Evolutionary conservation across 1,284 basidiomycete species (phyloP), one percentile per base, ranked within the genome.

Genomic region (Ceratobasidium theobromae): DNA sequence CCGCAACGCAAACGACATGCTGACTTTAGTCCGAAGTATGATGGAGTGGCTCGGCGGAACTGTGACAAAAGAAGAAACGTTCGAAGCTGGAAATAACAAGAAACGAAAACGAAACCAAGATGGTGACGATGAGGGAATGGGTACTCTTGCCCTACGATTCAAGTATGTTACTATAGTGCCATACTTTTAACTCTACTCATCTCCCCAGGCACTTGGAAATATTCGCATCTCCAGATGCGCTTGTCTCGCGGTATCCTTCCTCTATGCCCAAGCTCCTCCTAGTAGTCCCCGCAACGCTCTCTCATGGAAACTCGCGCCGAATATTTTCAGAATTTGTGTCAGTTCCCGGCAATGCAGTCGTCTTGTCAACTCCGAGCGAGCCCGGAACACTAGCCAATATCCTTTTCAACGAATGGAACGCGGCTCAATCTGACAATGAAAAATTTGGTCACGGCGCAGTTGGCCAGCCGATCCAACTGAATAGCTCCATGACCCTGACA

Each of bases 21-120:
- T 98, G 40, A 91, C 92, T 1, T 95, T 96, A 72, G 93, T 97
- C 16, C 81, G 95, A 65, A 96, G 93, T 80, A 91, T 99, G 87
- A 96, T 98, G 85, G 97, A 98, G 76, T 99, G 96, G 95, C 87
- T 98, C 72, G 94, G 95, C 14, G 93, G 94, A 6, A 93, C 92
- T 0, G 88, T 97, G 69, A 93, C 87, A 72, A 93, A 93, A 73
- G 89, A 93, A 72, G 91, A 93, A 68, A 87, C 55, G 74, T 79
- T 6, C 33, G 68, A 68, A 43, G 69, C 64, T 58, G 71, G 70
- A 72, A 58, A 32, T 79, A 79, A 66, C 68, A 78, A 81, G 67
- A 82, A 84, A 71, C 81, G 86, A 73, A 82, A 86, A 71, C 77
- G 84, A 60, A 81, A 85, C 52, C 84, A 79, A 1, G 82, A 89